Percentiles rank a stretch among this genome's conserved stretches.
These are phyloP conservation scores for Mycena leptocephala DNA, from an alignment of 768 basidiomycete genomes.

Conservation along the genomic window DNA sequence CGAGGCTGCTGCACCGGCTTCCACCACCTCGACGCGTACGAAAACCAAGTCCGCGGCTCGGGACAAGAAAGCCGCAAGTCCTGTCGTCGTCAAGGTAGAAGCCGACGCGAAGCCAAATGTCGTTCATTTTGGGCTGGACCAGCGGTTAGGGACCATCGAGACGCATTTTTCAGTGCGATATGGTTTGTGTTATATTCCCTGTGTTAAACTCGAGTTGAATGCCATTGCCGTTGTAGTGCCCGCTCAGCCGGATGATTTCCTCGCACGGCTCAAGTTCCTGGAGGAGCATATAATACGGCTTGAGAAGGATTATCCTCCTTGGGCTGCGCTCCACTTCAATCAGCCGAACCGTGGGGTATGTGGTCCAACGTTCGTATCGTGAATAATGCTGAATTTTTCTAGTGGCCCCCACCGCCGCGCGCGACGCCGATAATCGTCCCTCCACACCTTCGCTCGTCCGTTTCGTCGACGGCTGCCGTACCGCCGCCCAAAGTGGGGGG, in stretches of 20 bases:
- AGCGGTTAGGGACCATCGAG: conserved; percentile 79
- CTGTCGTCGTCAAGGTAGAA: conserved; percentile 9
- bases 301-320: conserved; percentile 89
- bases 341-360: conserved; percentile 87
- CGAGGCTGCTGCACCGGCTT: conserved; percentile 29
- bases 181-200: conserved; percentile 59
- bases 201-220: not conserved
- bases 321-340: conserved; percentile 92
- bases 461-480: conserved; percentile 33
- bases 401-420: conserved; percentile 92
- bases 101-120: conserved; percentile 28
- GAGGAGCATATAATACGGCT: conserved; percentile 85
- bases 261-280: conserved; percentile 76
- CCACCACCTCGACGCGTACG: conserved; percentile 21
- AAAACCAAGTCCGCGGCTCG: conserved; percentile 23
- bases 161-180: conserved; percentile 82
- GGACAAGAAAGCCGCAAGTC: conserved; percentile 22
- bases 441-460: conserved; percentile 63
- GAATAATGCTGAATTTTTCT: not conserved
- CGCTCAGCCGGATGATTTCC: conserved; percentile 75
- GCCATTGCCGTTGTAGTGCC: conserved; percentile 67
- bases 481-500: conserved; percentile 30
- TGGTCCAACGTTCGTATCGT: conserved; percentile 28
- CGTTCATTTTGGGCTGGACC: conserved; percentile 73
- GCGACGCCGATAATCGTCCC: conserved; percentile 86